Evolutionary conservation across 257 asterid species (phyloP).

Genomic region (Capsicum rhomboideum): DNA sequence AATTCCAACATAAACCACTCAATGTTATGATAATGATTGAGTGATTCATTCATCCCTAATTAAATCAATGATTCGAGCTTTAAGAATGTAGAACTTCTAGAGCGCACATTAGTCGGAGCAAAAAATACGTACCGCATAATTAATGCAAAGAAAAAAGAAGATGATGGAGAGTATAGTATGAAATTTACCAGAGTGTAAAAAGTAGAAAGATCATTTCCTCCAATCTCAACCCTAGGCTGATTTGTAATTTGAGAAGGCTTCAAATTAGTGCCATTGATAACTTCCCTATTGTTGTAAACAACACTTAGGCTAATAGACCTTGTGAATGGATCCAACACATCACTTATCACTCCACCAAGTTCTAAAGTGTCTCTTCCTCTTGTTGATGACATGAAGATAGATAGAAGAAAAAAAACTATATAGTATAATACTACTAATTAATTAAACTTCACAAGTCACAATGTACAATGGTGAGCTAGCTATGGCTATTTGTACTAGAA

Average conservation of each 20-base stretch:
- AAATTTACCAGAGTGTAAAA: conserved; percentile 51
- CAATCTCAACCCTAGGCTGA: conserved; percentile 69
- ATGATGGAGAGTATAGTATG: neutral
- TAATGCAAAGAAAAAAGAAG: too few relatives aligned
- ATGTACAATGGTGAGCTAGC: neutral
- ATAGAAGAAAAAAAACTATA: neutral
- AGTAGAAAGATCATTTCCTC: conserved; percentile 62
- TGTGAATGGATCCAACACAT: conserved; percentile 60
- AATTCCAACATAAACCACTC: neutral
- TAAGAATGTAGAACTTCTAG: neutral
- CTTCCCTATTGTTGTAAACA: conserved; percentile 27
- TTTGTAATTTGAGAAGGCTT: conserved; percentile 52
- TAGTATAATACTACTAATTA: neutral
- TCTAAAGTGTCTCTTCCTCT: conserved; percentile 48
- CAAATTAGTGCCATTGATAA: conserved; percentile 46
- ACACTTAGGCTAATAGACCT: conserved; percentile 38
- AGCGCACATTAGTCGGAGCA: too few relatives aligned
- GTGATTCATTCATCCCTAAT: too few relatives aligned
- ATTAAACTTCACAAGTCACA: neutral
- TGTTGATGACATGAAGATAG: conserved; percentile 18
- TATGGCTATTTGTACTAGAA: neutral
- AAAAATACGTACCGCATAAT: too few relatives aligned
- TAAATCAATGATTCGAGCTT: too few relatives aligned
- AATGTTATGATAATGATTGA: too few relatives aligned
- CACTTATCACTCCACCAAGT: conserved; percentile 60